phyloP scores from a whole-genome alignment of 2,329 filamentous ascomycete species.

The Claviceps sp. region DNA sequence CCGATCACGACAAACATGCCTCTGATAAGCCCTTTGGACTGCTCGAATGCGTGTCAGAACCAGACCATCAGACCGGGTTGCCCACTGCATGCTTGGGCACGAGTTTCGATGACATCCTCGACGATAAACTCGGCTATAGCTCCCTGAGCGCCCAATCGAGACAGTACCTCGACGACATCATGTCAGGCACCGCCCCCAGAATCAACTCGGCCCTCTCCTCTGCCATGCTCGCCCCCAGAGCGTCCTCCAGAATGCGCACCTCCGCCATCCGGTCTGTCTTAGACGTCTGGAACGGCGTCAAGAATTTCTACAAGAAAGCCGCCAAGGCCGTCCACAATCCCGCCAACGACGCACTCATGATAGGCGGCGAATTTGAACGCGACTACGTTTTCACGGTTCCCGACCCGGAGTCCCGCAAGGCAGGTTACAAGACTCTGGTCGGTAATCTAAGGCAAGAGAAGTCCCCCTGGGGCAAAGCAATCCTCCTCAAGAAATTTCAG shows the following conservation, averaged over 20 bases:
- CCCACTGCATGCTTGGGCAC: slow-evolving; percentile 3
- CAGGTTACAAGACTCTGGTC: background rate
- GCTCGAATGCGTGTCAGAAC: background rate
- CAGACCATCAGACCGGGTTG: background rate
- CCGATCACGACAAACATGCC: background rate
- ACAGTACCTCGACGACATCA: slow-evolving; percentile 5
- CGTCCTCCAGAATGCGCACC: background rate
- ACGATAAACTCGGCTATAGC: slow-evolving; percentile 1
- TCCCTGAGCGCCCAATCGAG: slow-evolving; percentile 6
- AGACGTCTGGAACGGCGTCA: background rate
- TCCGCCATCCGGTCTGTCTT: background rate
- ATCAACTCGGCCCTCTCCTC: background rate
- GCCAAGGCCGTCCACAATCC: background rate
- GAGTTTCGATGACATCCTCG: slow-evolving; percentile 4
- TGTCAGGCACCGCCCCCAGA: background rate
- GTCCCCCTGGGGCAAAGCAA: slow-evolving; percentile 3
- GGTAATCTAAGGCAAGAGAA: background rate
- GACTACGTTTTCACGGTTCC: slow-evolving; percentile 11
- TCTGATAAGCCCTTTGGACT: background rate
- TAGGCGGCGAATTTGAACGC: slow-evolving; percentile 7
- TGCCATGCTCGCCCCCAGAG: background rate
- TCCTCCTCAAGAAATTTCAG: slow-evolving; percentile 1
- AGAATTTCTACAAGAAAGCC: background rate
- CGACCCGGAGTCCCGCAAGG: slow-evolving; percentile 1
- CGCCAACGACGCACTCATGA: background rate